Evolutionary conservation across 805 yeast species (phyloP), one percentile per base, ranked within the genome.

Genomic region (Nakazawaea populi): DNA sequence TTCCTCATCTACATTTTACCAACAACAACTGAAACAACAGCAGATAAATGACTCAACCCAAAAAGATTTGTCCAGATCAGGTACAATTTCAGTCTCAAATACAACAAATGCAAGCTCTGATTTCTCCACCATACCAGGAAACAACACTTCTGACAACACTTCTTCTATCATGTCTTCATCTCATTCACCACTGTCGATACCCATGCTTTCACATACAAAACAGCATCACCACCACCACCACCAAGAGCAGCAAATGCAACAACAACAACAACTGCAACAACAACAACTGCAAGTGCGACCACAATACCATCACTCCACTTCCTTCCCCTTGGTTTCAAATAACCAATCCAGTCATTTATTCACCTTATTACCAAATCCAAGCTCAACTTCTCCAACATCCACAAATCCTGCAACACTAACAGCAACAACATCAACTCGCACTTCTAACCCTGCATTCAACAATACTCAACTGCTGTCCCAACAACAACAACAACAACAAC

Each of bases 261-360:
- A 5, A 10, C 44, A 42, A 42, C 7, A 9, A 11, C 44, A 42
- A 7, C 36, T 5, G 14, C 41, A 38, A 38, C 41, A 18, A 38
- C 41, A 38, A 38, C 41, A 8, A 12, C 41, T n/a, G 24, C 41
- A 40, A n/a, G 31, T 7, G 11, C 9, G 48, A 24, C 47, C 47
- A 27, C 42, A 8, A 11, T 36, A 45, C 30, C 42, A 35, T 11
- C 47, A 47, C 18, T 35, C 46, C 10, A 47, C 42, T 39, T 46
- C 46, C 8, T 43, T 43, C 30, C 46, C 46, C 31, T 14, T 43
- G 38, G 38, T 43, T 32, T 18, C 46, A 9, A 43, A 43, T 43
- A 34, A 32, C 3, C 37, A 43, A 43, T 32, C 46, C 18, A 43
- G 38, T 31, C 46, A 43, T 34, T 6, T 34, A n/a, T 43, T 43